Evolutionary conservation across 2,329 filamentous ascomycete genomes (phyloP), one percentile per base, ranked within the genome.

Genomic region (Aureobasidium leucospermi): DNA sequence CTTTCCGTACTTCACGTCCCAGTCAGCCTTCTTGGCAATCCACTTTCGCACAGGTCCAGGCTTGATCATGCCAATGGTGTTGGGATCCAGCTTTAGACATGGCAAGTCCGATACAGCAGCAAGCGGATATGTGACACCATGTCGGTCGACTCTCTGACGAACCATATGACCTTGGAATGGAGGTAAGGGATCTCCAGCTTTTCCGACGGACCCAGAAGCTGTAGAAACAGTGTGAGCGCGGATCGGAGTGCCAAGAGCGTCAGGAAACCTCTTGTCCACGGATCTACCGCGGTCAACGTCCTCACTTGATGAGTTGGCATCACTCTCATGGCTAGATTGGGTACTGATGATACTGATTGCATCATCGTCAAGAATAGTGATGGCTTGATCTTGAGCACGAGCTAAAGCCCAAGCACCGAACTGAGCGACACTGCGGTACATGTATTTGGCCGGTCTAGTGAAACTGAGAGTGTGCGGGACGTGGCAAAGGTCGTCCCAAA

Each of bases 401-500:
- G 92, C 90, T 23, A 96, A 79, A 0, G 88, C 88, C 92, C 92
- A 97, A 0, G 92, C 90, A 2, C 91, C 88, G 68, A 99, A 97
- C 66, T 96, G 93, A 0, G 94, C 89, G 56, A 96, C 85, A 1
- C 90, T 89, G 49, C 93, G 84, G 71, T 90, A 97, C 91, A 97
- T 96, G 74, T 88, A 89, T 71, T 97, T 97, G 47, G 93, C 94
- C 0, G 94, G 94, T n/a, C 87, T 83, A 0, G 93, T 97, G 71
- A 96, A 97, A 67, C 90, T 96, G n/a, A 97, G 79, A 0, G 92
- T 96, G 0, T 93, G 90, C 0, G 88, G 86, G 6, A 96, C 92
- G 69, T 97, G 93, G 67, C 94, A 97, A 2, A 97, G 77, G 67
- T 96, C 89, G 60, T 97, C 93, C 92, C 93, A 97, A 1, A 97